Evolutionary conservation across 164 flowering plant species (phyloP), one percentile per base, ranked within the genome.

Genomic region (Macadamia tetraphylla): DNA sequence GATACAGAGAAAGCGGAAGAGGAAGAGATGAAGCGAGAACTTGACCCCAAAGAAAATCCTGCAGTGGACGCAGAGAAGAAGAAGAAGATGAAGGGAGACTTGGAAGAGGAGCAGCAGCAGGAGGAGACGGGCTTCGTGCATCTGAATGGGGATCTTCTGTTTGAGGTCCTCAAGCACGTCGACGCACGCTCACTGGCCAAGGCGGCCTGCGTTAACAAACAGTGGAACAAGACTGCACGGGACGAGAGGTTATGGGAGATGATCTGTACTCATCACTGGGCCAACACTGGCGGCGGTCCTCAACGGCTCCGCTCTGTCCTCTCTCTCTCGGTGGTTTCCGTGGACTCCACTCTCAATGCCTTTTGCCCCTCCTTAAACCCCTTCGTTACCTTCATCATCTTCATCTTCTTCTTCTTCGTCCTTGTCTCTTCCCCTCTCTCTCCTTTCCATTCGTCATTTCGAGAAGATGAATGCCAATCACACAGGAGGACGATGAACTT

Each of bases 231-330:
- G 60, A 88, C 95, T 59, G 89, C 91, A 3, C 82, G 78, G 65
- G 99, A 94, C 71, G 99, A 94, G 87, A 81, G 96, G 49, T 81
- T 94, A 1, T 92, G 99, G 99, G 99, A 94, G 88, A 74, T 87
- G 83, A 86, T 94, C 78, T 94, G 94, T 75, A 90, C 91, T 18
- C 80, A 80, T 44, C 89, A 90, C 79, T 80, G 85, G 84, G 80
- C 83, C 29, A 85, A 80, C 67, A 72, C 72, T 73, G 85, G 88
- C 49, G 80, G 85, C 74, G 83, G 82, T 18, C 80, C 61, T 52
- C 79, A 78, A 44, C 92, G 87, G 85, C 89, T 90, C 35, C 81
- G 99, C 65, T 83, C 90, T 14, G 90, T 94, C n/a, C 97, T 64
- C 85, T 83, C 63, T 87, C 94, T 10, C 91, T 94, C 43, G 97